A percentile compares a stretch with the other conserved stretches of the same genome.
These are phyloP conservation scores for Clonostachys rhizophaga DNA, from an alignment of 2,329 filamentous ascomycete genomes.

Conservation along the genomic window DNA sequence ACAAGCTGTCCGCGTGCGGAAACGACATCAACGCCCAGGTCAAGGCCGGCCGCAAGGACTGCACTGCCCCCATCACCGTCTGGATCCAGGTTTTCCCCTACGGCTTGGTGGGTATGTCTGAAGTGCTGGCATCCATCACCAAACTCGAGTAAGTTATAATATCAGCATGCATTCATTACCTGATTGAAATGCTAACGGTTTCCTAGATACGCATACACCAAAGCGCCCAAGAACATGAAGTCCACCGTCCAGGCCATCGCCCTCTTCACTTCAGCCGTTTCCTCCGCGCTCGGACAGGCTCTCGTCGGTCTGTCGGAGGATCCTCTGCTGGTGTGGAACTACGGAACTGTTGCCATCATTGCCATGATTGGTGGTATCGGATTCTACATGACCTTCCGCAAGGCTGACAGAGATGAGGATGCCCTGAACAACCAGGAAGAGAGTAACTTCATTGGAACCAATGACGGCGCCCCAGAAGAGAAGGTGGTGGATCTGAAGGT, in stretches of 20 bases:
- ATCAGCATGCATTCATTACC: too few species aligned
- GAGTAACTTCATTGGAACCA: conserved; percentile 32
- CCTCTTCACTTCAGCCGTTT: conserved; percentile 67
- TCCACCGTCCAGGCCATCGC: conserved; percentile 68
- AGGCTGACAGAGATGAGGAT: conserved; percentile 64
- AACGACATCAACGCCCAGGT: conserved; percentile 29
- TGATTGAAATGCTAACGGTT: too few species aligned
- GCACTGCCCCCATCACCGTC: conserved; percentile 59
- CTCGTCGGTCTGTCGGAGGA: conserved; percentile 57
- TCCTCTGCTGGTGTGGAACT: conserved; percentile 69
- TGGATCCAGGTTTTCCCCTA: conserved; percentile 51
- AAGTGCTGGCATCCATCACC: conserved; percentile 50
- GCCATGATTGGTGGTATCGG: conserved; percentile 55
- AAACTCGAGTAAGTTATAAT: conserved; percentile 66
- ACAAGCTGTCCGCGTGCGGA: conserved; percentile 52
- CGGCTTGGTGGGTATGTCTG: conserved; percentile 44
- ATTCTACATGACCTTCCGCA: conserved; percentile 66
- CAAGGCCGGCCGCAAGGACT: conserved; percentile 33
- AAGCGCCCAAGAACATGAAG: conserved; percentile 76
- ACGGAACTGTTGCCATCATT: conserved; percentile 60
- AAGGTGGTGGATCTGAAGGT: too few species aligned
- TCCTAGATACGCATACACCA: conserved; percentile 58
- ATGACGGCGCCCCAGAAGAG: conserved; percentile 1
- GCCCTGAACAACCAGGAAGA: conserved; percentile 57
- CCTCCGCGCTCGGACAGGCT: conserved; percentile 66